These are phyloP conservation scores for Dujonia santamariae DNA, from an alignment of 1,139 yeast species.

Conservation along the genomic window DNA sequence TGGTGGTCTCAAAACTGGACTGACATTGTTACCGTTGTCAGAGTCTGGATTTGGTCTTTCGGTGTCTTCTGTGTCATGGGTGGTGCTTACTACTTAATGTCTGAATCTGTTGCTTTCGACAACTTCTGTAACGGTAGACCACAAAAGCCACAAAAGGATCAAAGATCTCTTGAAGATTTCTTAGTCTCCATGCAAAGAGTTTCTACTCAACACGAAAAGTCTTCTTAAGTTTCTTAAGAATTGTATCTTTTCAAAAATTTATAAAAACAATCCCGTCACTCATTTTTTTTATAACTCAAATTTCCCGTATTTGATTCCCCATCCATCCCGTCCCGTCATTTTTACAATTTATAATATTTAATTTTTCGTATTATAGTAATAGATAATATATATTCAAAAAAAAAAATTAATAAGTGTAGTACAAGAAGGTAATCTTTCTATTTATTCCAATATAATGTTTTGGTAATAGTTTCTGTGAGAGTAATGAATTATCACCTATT, in stretches of 20 bases:
- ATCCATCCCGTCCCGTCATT: conserved; percentile 29
- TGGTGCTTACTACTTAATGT: conserved; percentile 94
- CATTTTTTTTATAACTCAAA: conserved; percentile 11
- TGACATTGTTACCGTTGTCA: conserved; percentile 89
- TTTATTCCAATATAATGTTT: neutral
- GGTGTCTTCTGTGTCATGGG: conserved; percentile 96
- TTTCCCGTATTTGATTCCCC: conserved; percentile 11
- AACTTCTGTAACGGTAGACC: conserved; percentile 91
- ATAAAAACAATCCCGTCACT: conserved; percentile 5
- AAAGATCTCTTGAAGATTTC: conserved; percentile 90
- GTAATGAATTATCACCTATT: no score
- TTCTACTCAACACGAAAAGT: conserved; percentile 93
- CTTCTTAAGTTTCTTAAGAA: conserved; percentile 28
- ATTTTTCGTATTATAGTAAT: conserved; percentile 26
- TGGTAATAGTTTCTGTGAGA: neutral
- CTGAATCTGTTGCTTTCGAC: conserved; percentile 84
- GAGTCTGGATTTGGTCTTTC: conserved; percentile 92
- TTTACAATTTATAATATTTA: conserved; percentile 17
- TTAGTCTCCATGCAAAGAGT: conserved; percentile 97
- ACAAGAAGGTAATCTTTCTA: no score
- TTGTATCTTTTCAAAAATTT: conserved; percentile 1
- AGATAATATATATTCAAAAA: conserved; percentile 22
- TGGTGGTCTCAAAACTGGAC: conserved; percentile 99
- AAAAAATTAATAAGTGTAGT: neutral
- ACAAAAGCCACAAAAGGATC: conserved; percentile 60